Evolutionary conservation across 208 protist genomes (phyloP), one percentile per base, ranked within the genome.

Genomic region (Crithidia mellificae): DNA sequence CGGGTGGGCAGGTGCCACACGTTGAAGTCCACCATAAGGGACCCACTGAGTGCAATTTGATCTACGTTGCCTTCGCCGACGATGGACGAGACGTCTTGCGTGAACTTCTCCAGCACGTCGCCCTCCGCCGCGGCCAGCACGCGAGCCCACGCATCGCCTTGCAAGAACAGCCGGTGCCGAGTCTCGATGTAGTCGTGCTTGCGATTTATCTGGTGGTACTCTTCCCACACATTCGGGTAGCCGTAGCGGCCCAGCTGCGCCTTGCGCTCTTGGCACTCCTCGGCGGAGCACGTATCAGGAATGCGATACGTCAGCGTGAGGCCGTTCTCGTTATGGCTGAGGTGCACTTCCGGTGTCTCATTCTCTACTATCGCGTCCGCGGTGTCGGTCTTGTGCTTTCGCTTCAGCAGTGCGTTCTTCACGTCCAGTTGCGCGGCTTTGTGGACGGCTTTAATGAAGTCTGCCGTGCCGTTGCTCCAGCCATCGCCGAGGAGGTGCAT

Each of bases 81-180:
- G 2, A 25, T 57, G 52, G 52, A 19, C 9, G 7, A 25, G 5
- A 85, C 74, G 41, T 89, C 83, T 30, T 34, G 47, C 29, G 64
- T 64, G 56, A 89, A 84, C 6, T 80, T 69, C 12, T 78, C 43
- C 2, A 44, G 30, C 17, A 84, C 50, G 14, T 73, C 72, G 1
- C 68, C 55, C 25, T 19, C 64, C 11, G 68, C 63, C 29, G 51
- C 52, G 0, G 63, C 25, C 7, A 80, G 36, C 11, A 85, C 77
- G 14, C 61, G 19, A 17, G 58, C 56, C 80, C 77, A 85, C 64
- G 63, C 66, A 15, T 75, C 64, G 15, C 68, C 79, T 6, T 72
- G 68, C 12, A 89, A 71, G 30, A 43, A 38, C 14, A 83, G 57
- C 27, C 65, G 61, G 68, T 85, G 83, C 12, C 57, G 71, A 25